Conservation (phyloP, 192 early-diverging fungal species). For the Coemansia sp. region DNA sequence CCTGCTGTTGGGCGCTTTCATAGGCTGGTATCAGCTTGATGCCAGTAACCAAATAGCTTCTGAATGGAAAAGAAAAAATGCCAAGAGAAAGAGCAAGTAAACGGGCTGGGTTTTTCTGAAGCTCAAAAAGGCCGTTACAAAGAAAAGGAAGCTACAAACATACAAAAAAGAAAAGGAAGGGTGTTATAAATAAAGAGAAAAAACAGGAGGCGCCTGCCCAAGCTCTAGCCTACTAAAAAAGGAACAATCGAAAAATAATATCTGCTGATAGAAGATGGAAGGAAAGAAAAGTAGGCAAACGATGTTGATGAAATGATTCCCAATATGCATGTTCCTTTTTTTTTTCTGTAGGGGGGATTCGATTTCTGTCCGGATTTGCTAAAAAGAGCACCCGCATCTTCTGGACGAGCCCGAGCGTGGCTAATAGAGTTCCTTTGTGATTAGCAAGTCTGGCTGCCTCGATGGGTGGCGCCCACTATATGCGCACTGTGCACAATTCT, state of each 20-base stretch:
- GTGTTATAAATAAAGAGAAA: not conserved
- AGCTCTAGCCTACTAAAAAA: not conserved
- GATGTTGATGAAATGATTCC: not conserved
- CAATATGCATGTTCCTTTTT: not conserved
- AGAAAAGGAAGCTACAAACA: not conserved
- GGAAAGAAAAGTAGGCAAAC: not conserved
- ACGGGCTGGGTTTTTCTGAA: not conserved
- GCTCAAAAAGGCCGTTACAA: not conserved
- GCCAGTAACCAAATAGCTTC: too few relatives aligned
- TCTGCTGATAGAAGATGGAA: conserved; percentile 26
- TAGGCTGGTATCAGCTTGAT: too few relatives aligned
- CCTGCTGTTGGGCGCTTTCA: too few relatives aligned
- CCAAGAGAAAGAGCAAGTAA: not conserved
- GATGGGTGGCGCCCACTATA: too few relatives aligned
- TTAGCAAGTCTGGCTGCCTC: too few relatives aligned
- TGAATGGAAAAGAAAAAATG: not conserved
- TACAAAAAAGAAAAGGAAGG: conserved; percentile 6
- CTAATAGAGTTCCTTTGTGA: too few relatives aligned
- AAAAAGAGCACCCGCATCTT: too few relatives aligned
- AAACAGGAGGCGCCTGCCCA: not conserved
- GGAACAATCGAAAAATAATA: not conserved
- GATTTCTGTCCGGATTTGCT: too few relatives aligned
- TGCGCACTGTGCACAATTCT: too few relatives aligned
- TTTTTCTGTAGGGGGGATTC: too few relatives aligned
- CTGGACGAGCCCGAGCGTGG: too few relatives aligned